phyloP scores from a whole-genome alignment of 768 basidiomycete species.

The Podaxis rugospora region DNA sequence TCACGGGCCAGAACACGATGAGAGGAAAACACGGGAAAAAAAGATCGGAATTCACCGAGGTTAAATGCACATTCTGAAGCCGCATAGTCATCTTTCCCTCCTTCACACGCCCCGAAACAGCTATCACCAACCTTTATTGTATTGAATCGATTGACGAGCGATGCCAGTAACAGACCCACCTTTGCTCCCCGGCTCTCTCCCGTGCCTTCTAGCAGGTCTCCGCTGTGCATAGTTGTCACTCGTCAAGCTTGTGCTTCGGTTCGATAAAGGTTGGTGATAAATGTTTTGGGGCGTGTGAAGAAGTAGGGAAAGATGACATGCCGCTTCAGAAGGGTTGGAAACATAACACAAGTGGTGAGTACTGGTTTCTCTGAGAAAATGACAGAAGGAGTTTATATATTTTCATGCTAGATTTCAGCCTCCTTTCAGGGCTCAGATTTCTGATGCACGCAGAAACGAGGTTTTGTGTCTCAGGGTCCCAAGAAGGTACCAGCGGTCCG shows the following conservation, averaged over 20 bases:
- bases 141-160: not conserved
- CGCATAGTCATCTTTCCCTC: not conserved
- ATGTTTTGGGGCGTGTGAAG: not conserved
- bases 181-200: too few relatives aligned
- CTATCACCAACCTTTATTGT: not conserved
- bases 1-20: too few relatives aligned
- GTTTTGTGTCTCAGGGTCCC: too few relatives aligned
- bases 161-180: not conserved
- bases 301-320: not conserved
- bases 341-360: not conserved
- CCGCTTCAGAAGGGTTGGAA: not conserved
- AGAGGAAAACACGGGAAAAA: too few relatives aligned
- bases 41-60: too few relatives aligned
- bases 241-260: not conserved
- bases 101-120: not conserved
- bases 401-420: not conserved
- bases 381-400: not conserved
- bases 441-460: not conserved
- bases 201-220: not conserved
- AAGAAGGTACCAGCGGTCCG: too few relatives aligned
- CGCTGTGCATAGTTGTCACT: not conserved
- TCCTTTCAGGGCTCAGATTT: not conserved
- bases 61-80: not conserved
- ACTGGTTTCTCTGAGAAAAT: not conserved
- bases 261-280: not conserved